A percentile compares a stretch with the other conserved stretches of the same genome.
Conservation (phyloP, 73 alveolate species). For the Tetrahymena elliotti region DNA sequence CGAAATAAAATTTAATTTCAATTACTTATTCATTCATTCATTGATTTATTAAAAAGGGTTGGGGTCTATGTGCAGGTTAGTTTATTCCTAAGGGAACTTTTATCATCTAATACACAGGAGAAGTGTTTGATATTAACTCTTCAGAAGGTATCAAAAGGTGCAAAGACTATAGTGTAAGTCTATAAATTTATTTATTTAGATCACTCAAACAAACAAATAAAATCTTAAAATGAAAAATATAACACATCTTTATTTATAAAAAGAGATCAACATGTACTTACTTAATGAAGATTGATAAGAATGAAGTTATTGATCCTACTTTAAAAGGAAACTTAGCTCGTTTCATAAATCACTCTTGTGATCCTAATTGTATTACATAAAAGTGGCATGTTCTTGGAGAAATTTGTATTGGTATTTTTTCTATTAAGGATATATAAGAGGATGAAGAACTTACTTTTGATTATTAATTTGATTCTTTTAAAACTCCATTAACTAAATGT, state of each 20-base stretch:
- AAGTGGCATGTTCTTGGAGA: constrained; percentile 97
- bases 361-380: constrained; percentile 96
- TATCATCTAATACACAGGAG: constrained; percentile 95
- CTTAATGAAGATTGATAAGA: constrained; percentile 77
- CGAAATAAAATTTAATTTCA: neutral
- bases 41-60: constrained; percentile 29
- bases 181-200: neutral
- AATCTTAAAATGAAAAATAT: neutral
- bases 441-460: constrained; percentile 95
- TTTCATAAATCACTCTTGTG: constrained; percentile 96
- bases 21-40: neutral
- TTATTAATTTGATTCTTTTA: constrained; percentile 88
- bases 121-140: constrained; percentile 82
- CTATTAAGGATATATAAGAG: constrained; percentile 83
- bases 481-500: constrained; percentile 91
- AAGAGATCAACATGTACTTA: constrained; percentile 81
- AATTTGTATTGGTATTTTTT: constrained; percentile 93
- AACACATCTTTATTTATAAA: neutral
- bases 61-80: constrained; percentile 96
- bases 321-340: constrained; percentile 94
- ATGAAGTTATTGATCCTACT: constrained; percentile 97
- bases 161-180: constrained; percentile 67
- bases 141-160: constrained; percentile 80
- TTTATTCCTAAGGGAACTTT: constrained; percentile 82
- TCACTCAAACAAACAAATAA: neutral